Conservation (phyloP, 805 yeast species). For the Wickerhamiella nectarea region DNA sequence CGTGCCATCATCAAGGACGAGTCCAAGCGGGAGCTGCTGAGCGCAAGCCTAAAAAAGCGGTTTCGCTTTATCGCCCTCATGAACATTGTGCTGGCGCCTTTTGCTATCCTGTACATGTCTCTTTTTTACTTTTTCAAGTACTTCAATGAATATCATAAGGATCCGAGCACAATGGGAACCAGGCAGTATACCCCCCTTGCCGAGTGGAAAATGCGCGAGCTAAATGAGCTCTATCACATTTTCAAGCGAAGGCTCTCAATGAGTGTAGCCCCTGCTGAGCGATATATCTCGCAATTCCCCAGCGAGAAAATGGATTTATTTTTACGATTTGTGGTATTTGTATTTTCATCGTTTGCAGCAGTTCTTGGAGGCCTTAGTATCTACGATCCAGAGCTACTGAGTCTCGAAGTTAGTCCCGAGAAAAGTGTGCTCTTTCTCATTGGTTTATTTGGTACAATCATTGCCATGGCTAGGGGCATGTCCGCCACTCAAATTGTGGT, state of each 20-base stretch:
- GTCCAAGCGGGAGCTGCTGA: slow-evolving; percentile 48
- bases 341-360: slow-evolving; percentile 82
- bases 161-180: slow-evolving; percentile 70
- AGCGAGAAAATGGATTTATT: slow-evolving; percentile 50
- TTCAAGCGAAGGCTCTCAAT: slow-evolving; percentile 66
- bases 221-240: slow-evolving; percentile 82
- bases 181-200: slow-evolving; percentile 90
- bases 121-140: slow-evolving; percentile 76
- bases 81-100: slow-evolving; percentile 72
- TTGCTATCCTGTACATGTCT: slow-evolving; percentile 69
- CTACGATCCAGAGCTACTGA: slow-evolving; percentile 79
- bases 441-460: slow-evolving; percentile 73
- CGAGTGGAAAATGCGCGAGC: slow-evolving; percentile 88
- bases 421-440: slow-evolving; percentile 76
- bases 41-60: slow-evolving; percentile 59
- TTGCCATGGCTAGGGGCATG: slow-evolving; percentile 69
- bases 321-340: slow-evolving; percentile 50
- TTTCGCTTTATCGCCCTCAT: slow-evolving; percentile 79
- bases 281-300: slow-evolving; percentile 85
- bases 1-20: slow-evolving; percentile 59
- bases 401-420: slow-evolving; percentile 74
- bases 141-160: slow-evolving; percentile 81
- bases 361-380: slow-evolving; percentile 64
- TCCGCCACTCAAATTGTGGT: slow-evolving; percentile 51
- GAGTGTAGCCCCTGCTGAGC: slow-evolving; percentile 66